Base-by-base conservation (phyloP, 2,329 filamentous ascomycete genomes). In the Colletotrichum ledebouriae region DNA sequence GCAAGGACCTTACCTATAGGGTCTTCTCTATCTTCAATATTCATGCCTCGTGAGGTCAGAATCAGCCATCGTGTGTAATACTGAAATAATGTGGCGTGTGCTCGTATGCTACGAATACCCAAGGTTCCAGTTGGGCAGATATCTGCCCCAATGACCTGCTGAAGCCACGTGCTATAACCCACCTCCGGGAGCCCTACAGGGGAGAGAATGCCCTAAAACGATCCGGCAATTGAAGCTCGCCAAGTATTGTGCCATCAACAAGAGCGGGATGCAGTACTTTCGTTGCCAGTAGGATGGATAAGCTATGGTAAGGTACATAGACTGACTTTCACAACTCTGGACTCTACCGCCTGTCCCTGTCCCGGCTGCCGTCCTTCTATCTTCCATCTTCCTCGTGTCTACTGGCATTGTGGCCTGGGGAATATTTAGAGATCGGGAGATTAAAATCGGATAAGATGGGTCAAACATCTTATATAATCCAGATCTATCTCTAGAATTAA, bases 91-190 rank as follows among this genome's bases (percentile, higher is more conserved):
- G 25, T 4, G 25, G 25, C 5, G 25, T 25, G 25, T 25, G 3
- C 25, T 25, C 25, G 4, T 25, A 25, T 5, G 5, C 25, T 25
- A 25, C 25, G 25, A 25, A 25, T 25, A 25, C 25, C 25, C 25
- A 39, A 13, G 12, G 34, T 39, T 13, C 34, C 34, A 39, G 44
- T 34, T 50, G 33, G 57, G 57, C 42, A 39, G 33, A 39, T 57
- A 50, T 59, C 34, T 39, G 34, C 12, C 9, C 34, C 10, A 13
- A 39, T 10, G 11, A 39, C 34, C 9, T 39, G 12, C 34, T 39
- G 34, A 25, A 42, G 50, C 63, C 63, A 67, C 63, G 63, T 67
- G 63, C 63, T 63, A 33, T 44, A 50, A 33, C 50, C 63, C 41
- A 42, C 52, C 59, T 63, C 34, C 55, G 17, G 22, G 34, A 39